Evolutionary conservation across 2,329 filamentous ascomycete genomes (phyloP).

Genomic region (Aspergillus neotritici): DNA sequence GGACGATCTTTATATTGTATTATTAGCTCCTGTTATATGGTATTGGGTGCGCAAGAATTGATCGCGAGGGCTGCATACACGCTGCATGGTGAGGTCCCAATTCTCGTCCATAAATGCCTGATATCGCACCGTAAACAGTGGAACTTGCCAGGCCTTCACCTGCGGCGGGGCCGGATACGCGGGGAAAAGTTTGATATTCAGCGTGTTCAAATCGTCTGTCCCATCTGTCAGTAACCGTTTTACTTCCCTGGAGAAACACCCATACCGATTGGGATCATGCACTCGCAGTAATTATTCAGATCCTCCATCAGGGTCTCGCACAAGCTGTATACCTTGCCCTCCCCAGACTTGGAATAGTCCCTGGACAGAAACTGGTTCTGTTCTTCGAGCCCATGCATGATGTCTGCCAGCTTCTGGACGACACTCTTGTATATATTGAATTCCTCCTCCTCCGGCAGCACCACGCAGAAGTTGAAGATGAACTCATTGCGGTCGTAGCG

Average conservation of each 20-base stretch:
- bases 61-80: slow-evolving; percentile 24
- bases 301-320: slow-evolving; percentile 89
- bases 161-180: slow-evolving; percentile 69
- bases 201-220: slow-evolving; percentile 81
- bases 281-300: slow-evolving; percentile 93
- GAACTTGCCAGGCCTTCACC: slow-evolving; percentile 85
- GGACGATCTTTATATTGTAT: slow-evolving; percentile 55
- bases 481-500: slow-evolving; percentile 91
- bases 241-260: slow-evolving; percentile 13
- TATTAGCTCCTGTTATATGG: not conserved
- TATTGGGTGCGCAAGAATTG: not conserved
- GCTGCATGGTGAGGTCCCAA: slow-evolving; percentile 51
- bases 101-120: slow-evolving; percentile 50
- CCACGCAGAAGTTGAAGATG: slow-evolving; percentile 95
- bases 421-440: slow-evolving; percentile 77
- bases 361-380: slow-evolving; percentile 70
- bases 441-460: slow-evolving; percentile 65
- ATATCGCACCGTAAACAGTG: slow-evolving; percentile 61
- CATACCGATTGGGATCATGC: slow-evolving; percentile 92
- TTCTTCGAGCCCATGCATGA: slow-evolving; percentile 86
- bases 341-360: slow-evolving; percentile 41
- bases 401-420: slow-evolving; percentile 74
- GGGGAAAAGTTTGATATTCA: slow-evolving; percentile 94
- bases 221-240: slow-evolving; percentile 6
- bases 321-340: slow-evolving; percentile 56